Evolutionary conservation across 371 early-diverging fungal species (phyloP).

Genomic region (Mortierella sp.): DNA sequence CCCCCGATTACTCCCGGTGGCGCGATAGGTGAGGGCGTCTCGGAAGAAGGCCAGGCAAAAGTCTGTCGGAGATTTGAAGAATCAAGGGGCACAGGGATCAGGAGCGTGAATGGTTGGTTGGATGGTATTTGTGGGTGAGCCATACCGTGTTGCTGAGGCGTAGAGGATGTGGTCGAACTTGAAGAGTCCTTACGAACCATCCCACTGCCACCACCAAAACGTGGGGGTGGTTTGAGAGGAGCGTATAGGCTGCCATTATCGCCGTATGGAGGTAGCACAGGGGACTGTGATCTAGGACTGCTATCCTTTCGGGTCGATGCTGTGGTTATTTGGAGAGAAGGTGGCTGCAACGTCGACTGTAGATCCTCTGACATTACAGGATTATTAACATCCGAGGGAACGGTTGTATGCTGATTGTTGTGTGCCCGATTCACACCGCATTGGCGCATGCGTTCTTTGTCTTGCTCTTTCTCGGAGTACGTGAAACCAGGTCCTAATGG

Average conservation of each 20-base stretch:
- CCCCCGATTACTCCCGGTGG: background rate
- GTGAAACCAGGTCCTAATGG: constrained; percentile 25
- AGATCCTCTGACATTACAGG: background rate
- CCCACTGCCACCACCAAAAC: background rate
- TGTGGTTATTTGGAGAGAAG: background rate
- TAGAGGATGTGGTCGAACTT: background rate
- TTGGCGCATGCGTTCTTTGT: constrained; percentile 9
- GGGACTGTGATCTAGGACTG: background rate
- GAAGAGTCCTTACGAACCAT: background rate
- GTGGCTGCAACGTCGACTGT: background rate
- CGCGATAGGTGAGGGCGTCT: constrained; percentile 13
- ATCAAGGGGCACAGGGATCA: constrained; percentile 38
- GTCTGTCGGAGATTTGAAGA: constrained; percentile 43
- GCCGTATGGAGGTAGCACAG: background rate
- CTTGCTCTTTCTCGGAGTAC: constrained; percentile 37
- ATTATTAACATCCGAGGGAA: background rate
- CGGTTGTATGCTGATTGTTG: background rate
- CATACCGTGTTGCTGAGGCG: background rate
- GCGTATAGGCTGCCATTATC: background rate
- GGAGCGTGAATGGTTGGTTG: constrained; percentile 30
- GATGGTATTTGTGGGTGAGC: background rate
- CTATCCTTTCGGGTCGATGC: background rate
- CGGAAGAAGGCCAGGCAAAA: constrained; percentile 38
- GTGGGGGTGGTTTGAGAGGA: constrained; percentile 3
- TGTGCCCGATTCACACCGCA: background rate